A percentile compares a stretch with the other conserved stretches of the same genome.
phyloP scores from a whole-genome alignment of 1,139 yeast species.

The Hemisphaericaspora xylanilytica region DNA sequence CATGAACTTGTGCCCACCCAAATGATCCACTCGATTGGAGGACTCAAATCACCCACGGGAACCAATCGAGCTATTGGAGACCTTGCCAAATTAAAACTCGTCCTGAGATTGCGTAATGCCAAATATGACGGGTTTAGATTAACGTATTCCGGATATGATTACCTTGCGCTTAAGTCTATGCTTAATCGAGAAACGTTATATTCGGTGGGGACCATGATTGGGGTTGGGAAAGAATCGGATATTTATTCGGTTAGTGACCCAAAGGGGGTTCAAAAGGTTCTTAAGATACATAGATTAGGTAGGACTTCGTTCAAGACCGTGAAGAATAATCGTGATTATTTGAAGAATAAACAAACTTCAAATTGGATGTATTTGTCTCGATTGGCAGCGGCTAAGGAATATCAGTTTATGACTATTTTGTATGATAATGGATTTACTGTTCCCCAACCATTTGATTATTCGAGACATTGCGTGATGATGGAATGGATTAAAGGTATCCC shows the following conservation, averaged over 20 bases:
- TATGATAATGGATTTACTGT: constrained; percentile 76
- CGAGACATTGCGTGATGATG: constrained; percentile 93
- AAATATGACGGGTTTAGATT: constrained; percentile 90
- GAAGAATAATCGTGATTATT: constrained; percentile 88
- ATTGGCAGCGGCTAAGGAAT: constrained; percentile 90
- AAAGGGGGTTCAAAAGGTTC: constrained; percentile 62
- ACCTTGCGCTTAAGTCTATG: constrained; percentile 82
- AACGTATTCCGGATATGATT: constrained; percentile 88
- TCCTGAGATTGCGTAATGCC: constrained; percentile 78
- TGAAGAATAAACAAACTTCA: constrained; percentile 62
- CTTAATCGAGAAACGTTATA: constrained; percentile 68
- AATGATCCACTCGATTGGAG: constrained; percentile 77
- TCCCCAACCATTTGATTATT: constrained; percentile 84
- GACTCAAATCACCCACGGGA: constrained; percentile 71
- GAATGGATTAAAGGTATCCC: constrained; percentile 85
- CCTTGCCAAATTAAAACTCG: constrained; percentile 78
- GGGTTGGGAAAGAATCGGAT: constrained; percentile 97
- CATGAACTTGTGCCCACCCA: constrained; percentile 94
- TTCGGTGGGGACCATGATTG: constrained; percentile 84
- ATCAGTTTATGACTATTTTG: constrained; percentile 76
- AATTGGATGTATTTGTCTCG: constrained; percentile 93
- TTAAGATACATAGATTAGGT: constrained; percentile 91
- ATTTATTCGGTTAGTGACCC: constrained; percentile 82
- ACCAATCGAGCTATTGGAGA: constrained; percentile 79
- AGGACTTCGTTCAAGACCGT: constrained; percentile 91